phyloP scores from a whole-genome alignment of 805 yeast species.

The Sugiyamaella valdiviana region DNA sequence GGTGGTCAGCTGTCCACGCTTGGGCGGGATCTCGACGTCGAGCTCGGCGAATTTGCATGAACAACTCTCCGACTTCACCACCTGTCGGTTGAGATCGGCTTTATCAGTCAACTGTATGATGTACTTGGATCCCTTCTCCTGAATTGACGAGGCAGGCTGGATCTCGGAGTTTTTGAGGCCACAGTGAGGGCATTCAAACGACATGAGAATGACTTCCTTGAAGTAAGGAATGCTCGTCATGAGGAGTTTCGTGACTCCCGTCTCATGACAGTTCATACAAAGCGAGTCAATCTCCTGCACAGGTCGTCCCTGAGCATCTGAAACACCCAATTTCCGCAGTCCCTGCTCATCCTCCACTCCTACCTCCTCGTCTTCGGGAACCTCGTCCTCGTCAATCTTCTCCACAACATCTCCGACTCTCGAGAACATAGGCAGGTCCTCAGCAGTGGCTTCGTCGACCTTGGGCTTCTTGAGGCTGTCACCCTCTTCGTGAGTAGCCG shows the following conservation, averaged over 20 bases:
- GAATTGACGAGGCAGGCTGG: constrained; percentile 92
- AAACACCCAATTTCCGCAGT: constrained; percentile 64
- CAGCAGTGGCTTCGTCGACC: background rate
- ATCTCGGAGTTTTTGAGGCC: constrained; percentile 84
- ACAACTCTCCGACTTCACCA: constrained; percentile 85
- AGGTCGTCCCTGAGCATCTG: constrained; percentile 83
- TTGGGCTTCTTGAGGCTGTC: constrained; percentile 4
- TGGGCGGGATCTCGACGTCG: constrained; percentile 92
- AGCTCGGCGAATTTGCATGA: constrained; percentile 72
- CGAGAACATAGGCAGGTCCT: constrained; percentile 3
- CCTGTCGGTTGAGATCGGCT: constrained; percentile 80
- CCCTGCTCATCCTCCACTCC: constrained; percentile 23
- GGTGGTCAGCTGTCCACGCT: constrained; percentile 87
- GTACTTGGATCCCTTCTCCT: constrained; percentile 79
- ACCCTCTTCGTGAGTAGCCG: background rate
- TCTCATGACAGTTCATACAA: constrained; percentile 90
- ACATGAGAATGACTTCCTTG: constrained; percentile 86
- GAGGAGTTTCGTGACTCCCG: constrained; percentile 76
- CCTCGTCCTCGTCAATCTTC: constrained; percentile 33
- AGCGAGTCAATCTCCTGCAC: constrained; percentile 92
- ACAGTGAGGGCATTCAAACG: constrained; percentile 94
- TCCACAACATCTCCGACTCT: constrained; percentile 54
- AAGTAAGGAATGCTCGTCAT: constrained; percentile 88
- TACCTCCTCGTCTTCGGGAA: constrained; percentile 12
- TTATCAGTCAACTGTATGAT: constrained; percentile 58